Percentiles rank a stretch among this genome's conserved stretches.
Evolutionary conservation across 148 eudicot species (phyloP).

Genomic region (Rhododendron mucronatum): DNA sequence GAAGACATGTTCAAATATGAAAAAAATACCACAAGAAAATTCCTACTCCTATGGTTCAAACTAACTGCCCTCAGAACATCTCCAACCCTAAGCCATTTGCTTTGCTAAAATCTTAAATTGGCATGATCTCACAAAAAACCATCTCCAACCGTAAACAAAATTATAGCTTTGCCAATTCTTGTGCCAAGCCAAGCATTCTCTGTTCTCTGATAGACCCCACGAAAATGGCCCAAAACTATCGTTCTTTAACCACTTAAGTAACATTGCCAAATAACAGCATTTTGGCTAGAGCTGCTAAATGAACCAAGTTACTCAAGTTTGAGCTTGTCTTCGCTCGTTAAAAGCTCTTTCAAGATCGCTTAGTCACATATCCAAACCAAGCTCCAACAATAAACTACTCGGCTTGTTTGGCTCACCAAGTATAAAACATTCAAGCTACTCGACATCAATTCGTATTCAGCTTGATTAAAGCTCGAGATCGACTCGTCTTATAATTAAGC

Average conservation of each 20-base stretch:
- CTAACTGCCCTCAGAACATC: background rate
- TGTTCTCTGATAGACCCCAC: background rate
- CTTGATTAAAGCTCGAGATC: background rate
- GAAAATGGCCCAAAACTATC: background rate
- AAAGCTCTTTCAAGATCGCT: background rate
- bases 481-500: background rate
- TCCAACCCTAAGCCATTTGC: background rate
- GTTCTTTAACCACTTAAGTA: background rate
- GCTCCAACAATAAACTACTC: background rate
- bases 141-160: background rate
- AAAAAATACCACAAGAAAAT: background rate
- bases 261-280: background rate
- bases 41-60: background rate
- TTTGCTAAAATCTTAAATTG: background rate
- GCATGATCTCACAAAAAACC: background rate
- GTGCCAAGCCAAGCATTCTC: background rate
- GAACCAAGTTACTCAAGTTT: background rate
- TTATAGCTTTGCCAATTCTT: background rate
- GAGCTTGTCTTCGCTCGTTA: background rate
- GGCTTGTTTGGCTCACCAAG: background rate
- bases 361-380: background rate
- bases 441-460: background rate
- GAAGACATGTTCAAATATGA: background rate
- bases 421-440: background rate
- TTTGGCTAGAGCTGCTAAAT: background rate